Evolutionary conservation across 371 early-diverging fungal genomes (phyloP).

Genomic region (Entomophthora muscae): DNA sequence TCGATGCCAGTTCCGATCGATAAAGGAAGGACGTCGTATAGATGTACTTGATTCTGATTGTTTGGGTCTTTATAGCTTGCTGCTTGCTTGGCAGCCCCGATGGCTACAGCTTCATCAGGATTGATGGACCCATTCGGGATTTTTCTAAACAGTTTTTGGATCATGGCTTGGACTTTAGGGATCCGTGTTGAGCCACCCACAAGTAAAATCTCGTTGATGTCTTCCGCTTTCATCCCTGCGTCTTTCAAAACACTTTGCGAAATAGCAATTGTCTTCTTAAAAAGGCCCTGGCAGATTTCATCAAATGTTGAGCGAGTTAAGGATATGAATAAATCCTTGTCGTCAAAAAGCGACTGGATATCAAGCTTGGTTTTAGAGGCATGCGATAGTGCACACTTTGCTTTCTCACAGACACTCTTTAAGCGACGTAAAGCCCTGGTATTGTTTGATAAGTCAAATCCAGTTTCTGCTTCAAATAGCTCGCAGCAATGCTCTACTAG

Average conservation of each 20-base stretch:
- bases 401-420: slow-evolving; percentile 76
- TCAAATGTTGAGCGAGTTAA: slow-evolving; percentile 94
- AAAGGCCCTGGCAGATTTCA: slow-evolving; percentile 66
- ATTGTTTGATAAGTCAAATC: slow-evolving; percentile 49
- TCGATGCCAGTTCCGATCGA: slow-evolving; percentile 92
- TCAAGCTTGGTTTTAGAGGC: slow-evolving; percentile 75
- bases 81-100: slow-evolving; percentile 97
- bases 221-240: slow-evolving; percentile 67
- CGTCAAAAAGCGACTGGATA: slow-evolving; percentile 90
- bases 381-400: slow-evolving; percentile 80
- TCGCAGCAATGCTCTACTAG: slow-evolving; percentile 64
- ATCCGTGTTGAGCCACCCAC: slow-evolving; percentile 99
- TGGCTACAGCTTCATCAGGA: slow-evolving; percentile 99
- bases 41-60: slow-evolving; percentile 14
- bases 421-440: slow-evolving; percentile 66
- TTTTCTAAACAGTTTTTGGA: slow-evolving; percentile 84
- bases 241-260: slow-evolving; percentile 96
- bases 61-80: slow-evolving; percentile 80
- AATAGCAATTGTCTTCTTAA: slow-evolving; percentile 90
- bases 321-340: slow-evolving; percentile 93
- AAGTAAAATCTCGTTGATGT: slow-evolving; percentile 93
- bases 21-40: slow-evolving; percentile 80
- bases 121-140: slow-evolving; percentile 90
- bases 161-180: slow-evolving; percentile 90
- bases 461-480: slow-evolving; percentile 48